Evolutionary conservation across 2,329 filamentous ascomycete species (phyloP).

Genomic region (Pestalotiopsis sp.): DNA sequence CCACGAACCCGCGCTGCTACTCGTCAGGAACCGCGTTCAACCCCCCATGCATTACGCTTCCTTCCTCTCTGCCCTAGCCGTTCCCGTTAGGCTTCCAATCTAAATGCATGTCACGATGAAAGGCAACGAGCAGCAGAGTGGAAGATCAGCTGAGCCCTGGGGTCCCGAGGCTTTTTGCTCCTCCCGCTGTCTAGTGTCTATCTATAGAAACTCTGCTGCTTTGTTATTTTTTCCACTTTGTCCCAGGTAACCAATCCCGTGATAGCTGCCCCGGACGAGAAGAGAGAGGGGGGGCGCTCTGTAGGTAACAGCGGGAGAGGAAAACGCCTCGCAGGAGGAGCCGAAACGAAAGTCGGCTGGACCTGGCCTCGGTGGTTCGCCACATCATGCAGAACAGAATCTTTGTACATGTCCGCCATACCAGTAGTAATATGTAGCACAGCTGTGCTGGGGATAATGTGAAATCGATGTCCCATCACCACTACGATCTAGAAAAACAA

Average conservation of each 20-base stretch:
- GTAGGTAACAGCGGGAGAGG: neutral
- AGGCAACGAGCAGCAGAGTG: neutral
- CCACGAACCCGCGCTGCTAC: too few relatives aligned
- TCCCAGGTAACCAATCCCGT: too few relatives aligned
- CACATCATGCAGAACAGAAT: too few relatives aligned
- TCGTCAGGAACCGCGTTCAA: neutral
- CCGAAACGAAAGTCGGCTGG: too few relatives aligned
- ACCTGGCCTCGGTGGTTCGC: too few relatives aligned
- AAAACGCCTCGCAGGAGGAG: neutral
- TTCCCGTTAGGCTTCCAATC: neutral
- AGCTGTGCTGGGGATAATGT: too few relatives aligned
- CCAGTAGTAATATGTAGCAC: too few relatives aligned
- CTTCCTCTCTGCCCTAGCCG: neutral
- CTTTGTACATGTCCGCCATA: too few relatives aligned
- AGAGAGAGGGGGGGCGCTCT: neutral
- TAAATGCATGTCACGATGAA: neutral
- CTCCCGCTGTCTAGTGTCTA: neutral
- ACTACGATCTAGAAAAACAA: too few relatives aligned
- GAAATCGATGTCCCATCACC: too few relatives aligned
- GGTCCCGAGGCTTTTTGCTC: neutral
- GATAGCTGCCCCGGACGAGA: neutral
- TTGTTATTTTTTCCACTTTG: too few relatives aligned
- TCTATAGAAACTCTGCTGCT: neutral
- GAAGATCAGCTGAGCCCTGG: neutral
- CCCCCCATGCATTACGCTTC: neutral